These are phyloP conservation scores for Austroboletus niveus DNA, from an alignment of 1,284 basidiomycete genomes.

Conservation along the genomic window DNA sequence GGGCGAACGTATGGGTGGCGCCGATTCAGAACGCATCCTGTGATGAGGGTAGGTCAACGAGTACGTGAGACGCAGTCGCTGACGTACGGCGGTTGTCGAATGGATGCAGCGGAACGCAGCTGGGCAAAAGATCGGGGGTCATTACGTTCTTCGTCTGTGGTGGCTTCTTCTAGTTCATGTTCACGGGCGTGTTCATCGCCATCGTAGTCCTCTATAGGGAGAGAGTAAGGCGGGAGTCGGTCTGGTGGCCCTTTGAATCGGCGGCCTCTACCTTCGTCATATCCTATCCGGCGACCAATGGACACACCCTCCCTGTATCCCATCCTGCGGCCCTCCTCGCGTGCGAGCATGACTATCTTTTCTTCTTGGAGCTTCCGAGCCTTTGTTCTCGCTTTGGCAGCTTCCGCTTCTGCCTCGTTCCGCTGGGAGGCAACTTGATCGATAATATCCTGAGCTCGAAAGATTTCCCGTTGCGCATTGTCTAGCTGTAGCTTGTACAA, in stretches of 20 bases:
- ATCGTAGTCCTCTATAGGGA: conserved; percentile 14
- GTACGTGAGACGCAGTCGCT: not conserved
- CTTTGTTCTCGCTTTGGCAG: conserved; percentile 41
- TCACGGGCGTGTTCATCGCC: conserved; percentile 13
- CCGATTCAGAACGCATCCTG: conserved; percentile 28
- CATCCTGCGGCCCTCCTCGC: conserved; percentile 42
- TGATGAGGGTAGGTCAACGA: conserved; percentile 16
- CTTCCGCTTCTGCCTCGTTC: conserved; percentile 45
- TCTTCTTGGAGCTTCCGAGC: conserved; percentile 46
- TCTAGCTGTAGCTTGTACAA: conserved; percentile 48
- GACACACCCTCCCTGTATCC: conserved; percentile 43
- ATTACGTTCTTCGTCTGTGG: conserved; percentile 22
- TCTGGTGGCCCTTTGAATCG: conserved; percentile 10
- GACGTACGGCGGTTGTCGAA: conserved; percentile 26
- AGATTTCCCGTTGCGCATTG: conserved; percentile 46
- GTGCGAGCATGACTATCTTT: conserved; percentile 38
- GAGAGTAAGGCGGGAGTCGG: conserved; percentile 11
- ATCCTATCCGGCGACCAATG: conserved; percentile 34
- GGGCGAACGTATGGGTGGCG: conserved; percentile 25
- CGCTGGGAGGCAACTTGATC: conserved; percentile 40
- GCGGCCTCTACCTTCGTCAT: conserved; percentile 29
- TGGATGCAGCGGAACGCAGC: conserved; percentile 14
- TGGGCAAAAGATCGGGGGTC: conserved; percentile 15
- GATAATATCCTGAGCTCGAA: conserved; percentile 46
- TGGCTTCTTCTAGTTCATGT: conserved; percentile 12